Evolutionary conservation across 495 filamentous ascomycete genomes (phyloP), one percentile per base, ranked within the genome.

Genomic region (Aspergillus hancockii): DNA sequence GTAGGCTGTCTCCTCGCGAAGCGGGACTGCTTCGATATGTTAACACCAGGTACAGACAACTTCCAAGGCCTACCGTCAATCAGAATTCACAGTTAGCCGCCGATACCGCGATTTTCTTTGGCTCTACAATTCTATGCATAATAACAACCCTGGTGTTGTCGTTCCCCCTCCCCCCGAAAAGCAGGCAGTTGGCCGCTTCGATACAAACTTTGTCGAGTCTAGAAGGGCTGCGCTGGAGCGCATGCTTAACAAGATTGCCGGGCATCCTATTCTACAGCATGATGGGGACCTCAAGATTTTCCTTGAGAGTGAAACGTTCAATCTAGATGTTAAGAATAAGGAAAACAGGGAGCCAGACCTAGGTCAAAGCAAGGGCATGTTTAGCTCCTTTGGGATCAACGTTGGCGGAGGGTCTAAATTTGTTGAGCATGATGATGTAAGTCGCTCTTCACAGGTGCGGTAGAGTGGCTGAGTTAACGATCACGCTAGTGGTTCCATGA

Each of bases 111-210:
- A 98, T 75, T 98, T 98, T 69, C 77, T 98, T 38, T 98, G 94
- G 94, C 87, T 98, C 21, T 98, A 98, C 67, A 96, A 88, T 58
- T 89, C 89, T 31, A 80, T 98, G 62, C 94, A 97, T 71, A 88
- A 83, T 64, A 98, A 93, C 72, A 97, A 93, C 67, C 94, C 94
- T 14, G 94, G 94, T 49, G 87, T 97, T 41, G 90, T 98, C 56
- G 92, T 98, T 19, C 94, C 94, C 1, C 95, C 94, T 40, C 94
- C 94, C 4, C 94, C 94, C 5, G 94, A 98, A 79, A 98, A 98
- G 76, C 95, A 98, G 75, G 92, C 94, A 13, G 90, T 98, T 49
- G 93, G 93, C 41, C 86, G 94, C 40, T 98, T 98, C 67, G 94
- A 98, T 74, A 90, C 87, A 57, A 95, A 97, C 69, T 98, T 98